These are phyloP conservation scores for Santalum album DNA, from an alignment of 164 flowering plant species.

Conservation along the genomic window DNA sequence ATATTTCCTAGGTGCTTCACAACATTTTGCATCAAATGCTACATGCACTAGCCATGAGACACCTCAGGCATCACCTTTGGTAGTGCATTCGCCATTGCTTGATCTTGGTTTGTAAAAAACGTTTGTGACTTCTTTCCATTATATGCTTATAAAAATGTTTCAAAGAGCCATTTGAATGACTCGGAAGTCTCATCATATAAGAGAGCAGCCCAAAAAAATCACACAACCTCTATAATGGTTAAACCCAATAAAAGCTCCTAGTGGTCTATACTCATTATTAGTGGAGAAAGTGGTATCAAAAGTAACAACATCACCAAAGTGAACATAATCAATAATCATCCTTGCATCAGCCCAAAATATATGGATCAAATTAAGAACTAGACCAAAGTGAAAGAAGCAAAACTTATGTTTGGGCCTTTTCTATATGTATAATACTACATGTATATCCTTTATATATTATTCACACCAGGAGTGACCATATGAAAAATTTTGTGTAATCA, in stretches of 20 bases:
- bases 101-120: neutral
- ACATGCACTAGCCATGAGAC: neutral
- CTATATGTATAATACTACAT: too few species aligned
- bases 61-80: neutral
- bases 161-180: neutral
- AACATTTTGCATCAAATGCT: neutral
- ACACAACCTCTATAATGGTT: neutral
- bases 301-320: neutral
- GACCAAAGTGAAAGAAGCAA: too few species aligned
- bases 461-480: too few species aligned
- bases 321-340: neutral
- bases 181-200: neutral
- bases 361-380: too few species aligned
- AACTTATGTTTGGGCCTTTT: too few species aligned
- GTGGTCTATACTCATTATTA: neutral
- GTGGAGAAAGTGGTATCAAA: neutral
- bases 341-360: neutral
- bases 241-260: neutral
- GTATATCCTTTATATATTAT: too few species aligned
- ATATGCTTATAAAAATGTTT: neutral
- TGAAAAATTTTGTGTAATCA: too few species aligned
- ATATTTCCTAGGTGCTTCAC: neutral
- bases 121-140: neutral
- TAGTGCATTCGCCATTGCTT: neutral
- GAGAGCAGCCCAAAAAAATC: neutral